Evolutionary conservation across 495 filamentous ascomycete genomes (phyloP).

Genomic region (Sordaria brevicollis): DNA sequence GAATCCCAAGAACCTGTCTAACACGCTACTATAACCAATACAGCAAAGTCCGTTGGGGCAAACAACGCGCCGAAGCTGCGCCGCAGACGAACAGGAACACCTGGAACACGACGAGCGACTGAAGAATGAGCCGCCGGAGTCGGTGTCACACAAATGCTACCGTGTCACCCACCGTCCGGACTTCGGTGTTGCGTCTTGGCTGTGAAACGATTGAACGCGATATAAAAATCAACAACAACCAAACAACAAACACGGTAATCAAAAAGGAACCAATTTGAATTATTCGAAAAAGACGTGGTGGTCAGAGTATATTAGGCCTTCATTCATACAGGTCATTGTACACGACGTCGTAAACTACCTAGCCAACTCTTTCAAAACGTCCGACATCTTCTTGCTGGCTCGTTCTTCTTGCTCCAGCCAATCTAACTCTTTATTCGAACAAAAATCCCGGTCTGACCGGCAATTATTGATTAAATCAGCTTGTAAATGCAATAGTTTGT

Average conservation of each 20-base stretch:
- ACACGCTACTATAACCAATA: not conserved
- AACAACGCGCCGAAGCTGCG: not conserved
- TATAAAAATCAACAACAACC: not conserved
- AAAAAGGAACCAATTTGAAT: not conserved
- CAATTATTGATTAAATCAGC: constrained; percentile 9
- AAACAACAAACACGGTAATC: not conserved
- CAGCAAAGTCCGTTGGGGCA: not conserved
- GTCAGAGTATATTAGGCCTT: not conserved
- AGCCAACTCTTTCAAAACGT: not conserved
- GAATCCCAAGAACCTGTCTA: not conserved
- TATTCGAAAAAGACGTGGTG: not conserved
- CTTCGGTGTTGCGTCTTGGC: not conserved
- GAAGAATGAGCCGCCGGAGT: not conserved
- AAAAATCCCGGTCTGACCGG: not conserved
- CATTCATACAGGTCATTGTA: not conserved
- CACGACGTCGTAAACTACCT: not conserved
- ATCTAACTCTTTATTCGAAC: not conserved
- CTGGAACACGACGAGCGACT: not conserved
- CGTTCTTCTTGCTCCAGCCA: not conserved
- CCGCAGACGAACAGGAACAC: not conserved
- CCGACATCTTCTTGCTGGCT: not conserved
- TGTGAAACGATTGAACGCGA: not conserved
- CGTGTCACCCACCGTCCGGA: not conserved
- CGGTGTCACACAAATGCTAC: not conserved
- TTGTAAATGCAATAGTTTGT: constrained; percentile 4